Base-by-base conservation (phyloP, 2,329 filamentous ascomycete species). In the Coleophoma eucalyptorum region DNA sequence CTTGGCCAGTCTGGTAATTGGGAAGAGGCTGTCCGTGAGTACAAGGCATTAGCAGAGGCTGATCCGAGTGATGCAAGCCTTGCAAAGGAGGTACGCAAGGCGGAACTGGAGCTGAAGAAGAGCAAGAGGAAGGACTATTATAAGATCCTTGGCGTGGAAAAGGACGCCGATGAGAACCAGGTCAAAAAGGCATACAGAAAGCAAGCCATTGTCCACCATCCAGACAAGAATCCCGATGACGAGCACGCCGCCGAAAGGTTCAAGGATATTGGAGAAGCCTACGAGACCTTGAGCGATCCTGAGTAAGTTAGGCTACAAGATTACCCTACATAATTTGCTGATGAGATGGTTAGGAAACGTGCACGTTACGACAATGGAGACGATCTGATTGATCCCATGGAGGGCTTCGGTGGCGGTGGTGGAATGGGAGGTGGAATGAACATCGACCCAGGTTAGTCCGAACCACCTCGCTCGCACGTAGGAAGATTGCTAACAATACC, bases 181-280 rank as follows among this genome's bases (percentile, higher is more conserved):
- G 94, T 99, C 76, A 99, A 97, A 80, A 93, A 92, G 75, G 94
- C 93, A 2, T 99, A 99, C 76, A 85, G 93, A 58, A 96, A 94
- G 72, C 80, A 96, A 65, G 94, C 94, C 50, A 93, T 99, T 60
- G 78, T 92, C 58, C 89, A 96, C 67, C 94, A 99, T 69, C 94
- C 94, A 2, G 94, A 99, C 75, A 99, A 99, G 83, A 99, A 97
- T 72, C 90, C 87, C 1, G 89, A 87, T 55, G 89, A 97, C 62
- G 80, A 84, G 52, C 78, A 83, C 47, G 94, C 94, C 55, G 93
- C 91, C 63, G 87, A 90, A 61, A 86, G 89, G 65, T 99, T 99
- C 81, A 97, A 99, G 81, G 94, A 99, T 67, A 89, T 97, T 67
- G 89, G 91, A 63, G 94, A 99, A 76, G 93, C 93, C 38, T 96